Base-by-base conservation (phyloP, 2,329 filamentous ascomycete genomes). In the Orbilia oligospora region DNA sequence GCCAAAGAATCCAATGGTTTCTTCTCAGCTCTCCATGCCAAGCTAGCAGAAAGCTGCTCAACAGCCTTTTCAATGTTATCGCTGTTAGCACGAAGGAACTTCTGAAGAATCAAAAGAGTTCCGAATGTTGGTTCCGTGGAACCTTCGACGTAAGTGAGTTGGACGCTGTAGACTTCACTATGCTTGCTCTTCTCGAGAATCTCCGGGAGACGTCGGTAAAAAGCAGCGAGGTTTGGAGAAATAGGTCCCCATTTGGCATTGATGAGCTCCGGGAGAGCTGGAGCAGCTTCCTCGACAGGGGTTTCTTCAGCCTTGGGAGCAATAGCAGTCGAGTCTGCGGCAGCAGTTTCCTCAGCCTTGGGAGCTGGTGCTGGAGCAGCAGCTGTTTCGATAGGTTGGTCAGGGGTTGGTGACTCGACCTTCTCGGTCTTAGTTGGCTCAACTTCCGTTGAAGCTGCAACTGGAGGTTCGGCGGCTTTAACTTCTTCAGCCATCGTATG, bases 71-170 rank as follows among this genome's bases (percentile, higher is more conserved):
- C 87, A 5, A 93, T 84, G 82, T 97, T 90, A 79, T 91, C 91
- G 79, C 91, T 90, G 84, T 97, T 97, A 83, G 94, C 95, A 81
- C 94, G 93, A 71, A 98, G 89, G 86, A 94, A 97, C 87, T 97
- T 98, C 84, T 97, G 93, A 61, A 97, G 87, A 65, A 97, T 89
- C 24, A 76, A 44, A n/a, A 78, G 67, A 18, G 79, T 71, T 8
- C 38, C 61, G 48, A 76, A 72, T 5, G 53, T 33, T 33, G 73
- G 75, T 14, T 61, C 58, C 1, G 69, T 53, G 16, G 67, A 41
- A 18, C 44, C 63, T 0, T 36, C 66, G 70, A 81, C 82, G 71
- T 83, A 82, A 75, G 84, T 83, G 53, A 97, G 89, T 36, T 88
- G 86, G 68, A 97, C 90, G 61, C 94, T 94, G 90, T 94, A 98